phyloP scores from a whole-genome alignment of 164 flowering plant genomes.

The Magnolia sinica region DNA sequence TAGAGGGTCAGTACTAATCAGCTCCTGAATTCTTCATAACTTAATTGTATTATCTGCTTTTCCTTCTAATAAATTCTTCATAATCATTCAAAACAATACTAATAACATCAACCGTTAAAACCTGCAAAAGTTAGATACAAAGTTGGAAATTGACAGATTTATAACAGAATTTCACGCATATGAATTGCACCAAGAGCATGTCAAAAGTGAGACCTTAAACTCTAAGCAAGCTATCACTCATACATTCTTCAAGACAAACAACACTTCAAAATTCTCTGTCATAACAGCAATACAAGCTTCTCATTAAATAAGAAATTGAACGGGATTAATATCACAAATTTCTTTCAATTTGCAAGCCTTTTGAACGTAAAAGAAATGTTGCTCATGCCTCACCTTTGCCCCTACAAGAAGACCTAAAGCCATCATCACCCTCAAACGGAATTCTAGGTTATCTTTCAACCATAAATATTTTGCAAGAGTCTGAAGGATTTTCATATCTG shows the following conservation, averaged over 20 bases:
- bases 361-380: neutral
- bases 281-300: neutral
- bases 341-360: neutral
- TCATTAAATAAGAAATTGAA: neutral
- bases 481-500: constrained; percentile 58
- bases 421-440: constrained; percentile 63
- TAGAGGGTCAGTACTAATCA: too few relatives aligned
- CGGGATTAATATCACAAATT: neutral
- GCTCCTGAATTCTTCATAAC: too few relatives aligned
- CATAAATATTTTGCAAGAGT: constrained; percentile 83
- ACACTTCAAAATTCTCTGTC: neutral
- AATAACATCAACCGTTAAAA: too few relatives aligned
- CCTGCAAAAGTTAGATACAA: too few relatives aligned
- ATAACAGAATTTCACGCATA: too few relatives aligned
- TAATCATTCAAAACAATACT: too few relatives aligned
- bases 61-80: too few relatives aligned
- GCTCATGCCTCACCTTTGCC: constrained; percentile 53
- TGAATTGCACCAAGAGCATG: neutral
- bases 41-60: too few relatives aligned
- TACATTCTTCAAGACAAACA: too few relatives aligned
- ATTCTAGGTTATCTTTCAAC: constrained; percentile 84
- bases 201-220: neutral
- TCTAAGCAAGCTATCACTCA: neutral
- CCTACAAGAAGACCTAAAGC: constrained; percentile 81
- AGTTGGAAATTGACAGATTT: too few relatives aligned